These are phyloP conservation scores for Cutaneotrichosporon daszewskae DNA, from an alignment of 1,284 basidiomycete genomes.

Conservation along the genomic window DNA sequence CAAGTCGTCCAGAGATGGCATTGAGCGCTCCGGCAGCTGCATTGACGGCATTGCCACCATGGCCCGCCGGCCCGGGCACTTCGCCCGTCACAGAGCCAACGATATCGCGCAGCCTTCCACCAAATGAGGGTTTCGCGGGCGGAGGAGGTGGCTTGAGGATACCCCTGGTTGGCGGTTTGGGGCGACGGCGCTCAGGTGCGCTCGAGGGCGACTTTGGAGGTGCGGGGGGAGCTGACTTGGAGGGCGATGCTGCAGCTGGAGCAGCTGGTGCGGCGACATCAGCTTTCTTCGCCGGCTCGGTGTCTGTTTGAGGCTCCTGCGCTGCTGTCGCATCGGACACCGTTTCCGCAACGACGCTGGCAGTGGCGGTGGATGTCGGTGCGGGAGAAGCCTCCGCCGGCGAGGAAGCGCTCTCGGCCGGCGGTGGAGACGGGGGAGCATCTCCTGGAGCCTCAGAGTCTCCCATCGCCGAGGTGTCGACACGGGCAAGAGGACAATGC, in stretches of 20 bases:
- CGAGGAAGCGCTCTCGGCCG: too few species aligned
- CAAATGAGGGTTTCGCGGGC: conserved; percentile 42
- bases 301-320: too few species aligned
- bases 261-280: too few species aligned
- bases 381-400: too few species aligned
- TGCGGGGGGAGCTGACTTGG: neutral
- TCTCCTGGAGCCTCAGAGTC: too few species aligned
- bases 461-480: too few species aligned
- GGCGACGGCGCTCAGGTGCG: conserved; percentile 31
- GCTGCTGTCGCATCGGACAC: too few species aligned
- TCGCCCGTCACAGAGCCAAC: conserved; percentile 31
- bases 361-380: too few species aligned
- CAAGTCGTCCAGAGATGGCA: conserved; percentile 28
- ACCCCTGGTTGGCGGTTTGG: conserved; percentile 42
- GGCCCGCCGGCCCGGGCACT: conserved; percentile 9
- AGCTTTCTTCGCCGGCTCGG: too few species aligned
- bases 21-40: conserved; percentile 29
- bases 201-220: conserved; percentile 4
- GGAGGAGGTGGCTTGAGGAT: conserved; percentile 48
- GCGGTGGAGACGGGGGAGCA: too few species aligned
- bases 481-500: too few species aligned
- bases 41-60: conserved; percentile 10
- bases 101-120: conserved; percentile 42
- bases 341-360: too few species aligned
- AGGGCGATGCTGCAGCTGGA: neutral